Conservation (phyloP, 2,329 filamentous ascomycete genomes). For the Cercospora brassicicola region DNA sequence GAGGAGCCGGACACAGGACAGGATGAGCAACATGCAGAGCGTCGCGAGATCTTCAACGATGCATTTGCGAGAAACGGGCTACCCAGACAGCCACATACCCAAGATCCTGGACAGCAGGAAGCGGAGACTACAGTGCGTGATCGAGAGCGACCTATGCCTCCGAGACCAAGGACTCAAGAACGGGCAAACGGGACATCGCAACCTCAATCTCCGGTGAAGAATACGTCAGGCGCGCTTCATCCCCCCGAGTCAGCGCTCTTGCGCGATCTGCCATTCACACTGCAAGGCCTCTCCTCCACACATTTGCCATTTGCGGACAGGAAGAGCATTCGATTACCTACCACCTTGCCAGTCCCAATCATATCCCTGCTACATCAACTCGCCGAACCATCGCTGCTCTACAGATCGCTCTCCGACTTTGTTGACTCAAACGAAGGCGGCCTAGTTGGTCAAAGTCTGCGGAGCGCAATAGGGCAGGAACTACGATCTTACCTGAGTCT, state of each 20-base stretch:
- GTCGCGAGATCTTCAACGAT: slow-evolving; percentile 44
- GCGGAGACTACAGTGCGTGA: slow-evolving; percentile 24
- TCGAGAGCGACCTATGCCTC: slow-evolving; percentile 25
- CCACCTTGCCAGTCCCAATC: slow-evolving; percentile 77
- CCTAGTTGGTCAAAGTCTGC: slow-evolving; percentile 85
- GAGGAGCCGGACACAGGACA: slow-evolving; percentile 15
- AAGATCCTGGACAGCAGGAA: slow-evolving; percentile 29
- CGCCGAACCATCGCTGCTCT: slow-evolving; percentile 91
- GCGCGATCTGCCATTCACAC: slow-evolving; percentile 80
- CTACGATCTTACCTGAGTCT: slow-evolving; percentile 85
- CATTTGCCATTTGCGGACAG: slow-evolving; percentile 74
- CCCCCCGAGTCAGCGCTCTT: slow-evolving; percentile 49
- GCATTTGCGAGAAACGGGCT: slow-evolving; percentile 51
- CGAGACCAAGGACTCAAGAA: slow-evolving; percentile 26
- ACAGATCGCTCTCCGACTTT: slow-evolving; percentile 76
- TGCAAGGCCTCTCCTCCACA: slow-evolving; percentile 87
- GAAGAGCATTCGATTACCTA: slow-evolving; percentile 71
- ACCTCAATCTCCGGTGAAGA: slow-evolving; percentile 17
- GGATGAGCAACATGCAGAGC: slow-evolving; percentile 27
- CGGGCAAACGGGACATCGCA: slow-evolving; percentile 11
- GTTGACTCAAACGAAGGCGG: slow-evolving; percentile 78
- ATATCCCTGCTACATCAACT: slow-evolving; percentile 84
- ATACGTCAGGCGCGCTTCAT: slow-evolving; percentile 11
- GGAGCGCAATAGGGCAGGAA: slow-evolving; percentile 81
- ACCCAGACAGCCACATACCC: slow-evolving; percentile 39